phyloP scores from a whole-genome alignment of 179 eudicot genomes.

The Nepenthes alata region DNA sequence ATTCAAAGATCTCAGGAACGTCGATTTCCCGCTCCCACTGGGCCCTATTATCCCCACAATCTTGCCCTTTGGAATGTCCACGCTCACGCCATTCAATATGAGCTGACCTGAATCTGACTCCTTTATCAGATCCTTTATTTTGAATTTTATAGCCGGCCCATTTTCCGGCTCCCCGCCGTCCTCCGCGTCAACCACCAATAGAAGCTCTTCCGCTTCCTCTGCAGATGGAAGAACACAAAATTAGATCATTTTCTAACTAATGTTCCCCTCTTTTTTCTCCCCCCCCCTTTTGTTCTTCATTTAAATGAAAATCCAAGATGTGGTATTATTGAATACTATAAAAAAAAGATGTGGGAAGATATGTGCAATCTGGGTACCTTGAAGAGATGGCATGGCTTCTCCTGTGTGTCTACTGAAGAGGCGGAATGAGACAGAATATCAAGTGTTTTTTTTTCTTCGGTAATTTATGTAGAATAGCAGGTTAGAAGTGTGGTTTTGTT shows the following conservation, averaged over 20 bases:
- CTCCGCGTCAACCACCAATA: constrained; percentile 16
- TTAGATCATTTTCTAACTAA: not conserved
- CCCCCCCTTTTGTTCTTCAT: too few species aligned
- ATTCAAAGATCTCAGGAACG: constrained; percentile 41
- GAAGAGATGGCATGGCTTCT: too few species aligned
- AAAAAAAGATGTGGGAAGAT: too few species aligned
- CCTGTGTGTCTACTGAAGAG: too few species aligned
- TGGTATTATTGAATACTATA: too few species aligned
- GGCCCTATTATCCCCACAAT: constrained; percentile 57
- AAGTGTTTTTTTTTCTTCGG: too few species aligned
- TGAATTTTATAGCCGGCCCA: constrained; percentile 13
- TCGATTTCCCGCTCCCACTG: constrained; percentile 56
- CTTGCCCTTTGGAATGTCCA: constrained; percentile 32
- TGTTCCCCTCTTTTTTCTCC: too few species aligned
- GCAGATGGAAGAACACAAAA: not conserved
- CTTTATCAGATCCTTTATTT: constrained; percentile 18
- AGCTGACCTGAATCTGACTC: constrained; percentile 18
- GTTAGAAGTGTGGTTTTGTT: too few species aligned
- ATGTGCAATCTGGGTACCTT: too few species aligned
- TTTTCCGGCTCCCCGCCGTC: not conserved
- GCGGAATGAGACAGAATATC: too few species aligned
- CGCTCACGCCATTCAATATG: constrained; percentile 22
- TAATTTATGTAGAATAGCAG: too few species aligned
- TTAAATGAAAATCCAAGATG: too few species aligned
- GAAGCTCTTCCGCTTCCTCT: constrained; percentile 18